Base-by-base conservation (phyloP, 2,329 filamentous ascomycete species). In the Fusarium anguioides region DNA sequence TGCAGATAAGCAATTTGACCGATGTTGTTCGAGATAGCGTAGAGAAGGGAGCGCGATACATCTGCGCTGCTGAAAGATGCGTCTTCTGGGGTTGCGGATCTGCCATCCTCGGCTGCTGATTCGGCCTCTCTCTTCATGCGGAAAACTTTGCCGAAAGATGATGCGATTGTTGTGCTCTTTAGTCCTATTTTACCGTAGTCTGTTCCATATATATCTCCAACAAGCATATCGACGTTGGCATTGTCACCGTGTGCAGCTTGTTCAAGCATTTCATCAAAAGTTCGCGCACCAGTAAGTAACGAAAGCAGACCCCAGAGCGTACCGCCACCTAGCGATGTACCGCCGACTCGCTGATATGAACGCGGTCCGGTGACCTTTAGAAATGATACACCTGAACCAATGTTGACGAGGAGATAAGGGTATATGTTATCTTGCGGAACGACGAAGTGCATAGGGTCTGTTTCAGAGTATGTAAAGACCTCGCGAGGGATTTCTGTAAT, bases 1-100 rank as follows among this genome's bases (percentile, higher is more conserved):
- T 98, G 96, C n/a, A 99, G 84, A 78, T 96, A 97, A 40, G 96
- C 94, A 72, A 99, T 97, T 81, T 99, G 96, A 17, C 96, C 96
- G 67, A 98, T 97, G 80, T 98, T 98, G 82, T 98, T 98, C 77
- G 91, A 95, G 71, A 98, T 93, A 23, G 96, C 96, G 79, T 97
- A 99, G 0, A 99, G 87, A 18, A 99, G 84, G 44, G 93, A 97
- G 29, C 95, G 86, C 23, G 93, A 96, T 67, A 99, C 93, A 78
- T 99, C 96, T 75, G 94, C 89, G 33, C 88, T 85, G 18, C 87
- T 88, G 79, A 97, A 98, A 31, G 72, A 70, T 48, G 70, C 58
- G 42, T 74, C 59, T 42, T 73, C 60, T 60, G 86, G 83, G 5
- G 86, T 84, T 79, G 69, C 87, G 75, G 27, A 86, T 65, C 86